phyloP scores from a whole-genome alignment of 106 monocot species.

The Acorus calamus region DNA sequence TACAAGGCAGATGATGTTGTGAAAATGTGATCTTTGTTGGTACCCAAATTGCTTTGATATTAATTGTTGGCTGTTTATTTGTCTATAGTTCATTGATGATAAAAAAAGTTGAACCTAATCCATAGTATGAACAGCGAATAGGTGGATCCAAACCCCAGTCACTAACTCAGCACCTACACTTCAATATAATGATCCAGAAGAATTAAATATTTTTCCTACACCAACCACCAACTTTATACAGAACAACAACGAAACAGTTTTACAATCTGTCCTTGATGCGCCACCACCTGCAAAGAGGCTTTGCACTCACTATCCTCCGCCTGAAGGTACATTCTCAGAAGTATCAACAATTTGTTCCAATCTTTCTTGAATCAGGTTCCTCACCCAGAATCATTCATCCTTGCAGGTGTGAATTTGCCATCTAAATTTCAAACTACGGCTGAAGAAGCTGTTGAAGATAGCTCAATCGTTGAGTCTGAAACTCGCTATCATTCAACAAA shows the following conservation, averaged over 20 bases:
- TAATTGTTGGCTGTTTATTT: too few relatives aligned
- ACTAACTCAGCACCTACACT: conserved; percentile 6
- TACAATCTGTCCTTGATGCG: conserved; percentile 13
- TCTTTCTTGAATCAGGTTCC: too few relatives aligned
- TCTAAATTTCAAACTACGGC: conserved; percentile 7
- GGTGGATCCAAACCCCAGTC: conserved; percentile 1
- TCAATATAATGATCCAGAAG: conserved; percentile 10
- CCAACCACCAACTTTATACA: conserved; percentile 9
- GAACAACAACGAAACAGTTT: conserved; percentile 45
- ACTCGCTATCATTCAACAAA: not conserved
- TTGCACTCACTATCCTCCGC: not conserved
- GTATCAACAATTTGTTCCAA: too few relatives aligned
- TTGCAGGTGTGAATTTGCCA: conserved; percentile 9
- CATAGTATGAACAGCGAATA: too few relatives aligned
- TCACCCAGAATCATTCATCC: too few relatives aligned
- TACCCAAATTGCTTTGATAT: too few relatives aligned
- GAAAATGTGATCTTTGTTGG: too few relatives aligned
- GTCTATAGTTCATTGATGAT: too few relatives aligned
- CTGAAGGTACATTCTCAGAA: too few relatives aligned
- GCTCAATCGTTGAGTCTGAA: not conserved
- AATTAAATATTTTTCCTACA: conserved; percentile 15
- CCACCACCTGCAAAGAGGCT: conserved; percentile 38
- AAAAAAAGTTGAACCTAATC: too few relatives aligned
- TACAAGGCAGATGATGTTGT: too few relatives aligned
- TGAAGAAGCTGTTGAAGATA: not conserved